A percentile compares a stretch with the other conserved stretches of the same genome.
Conservation (phyloP, 257 asterid genomes). For the Rauvolfia tetraphylla region DNA sequence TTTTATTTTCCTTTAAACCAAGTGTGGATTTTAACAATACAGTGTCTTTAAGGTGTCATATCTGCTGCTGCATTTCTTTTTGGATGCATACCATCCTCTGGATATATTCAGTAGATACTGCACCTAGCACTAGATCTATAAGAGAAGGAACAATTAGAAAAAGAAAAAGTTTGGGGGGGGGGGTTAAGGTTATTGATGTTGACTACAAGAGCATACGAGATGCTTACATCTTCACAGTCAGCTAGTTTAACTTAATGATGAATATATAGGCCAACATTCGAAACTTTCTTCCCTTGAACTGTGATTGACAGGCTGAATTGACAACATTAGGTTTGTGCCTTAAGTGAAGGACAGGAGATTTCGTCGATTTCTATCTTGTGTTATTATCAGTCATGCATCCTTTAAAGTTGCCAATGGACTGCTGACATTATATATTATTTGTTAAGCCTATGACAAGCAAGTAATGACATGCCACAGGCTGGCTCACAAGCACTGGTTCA, state of each 20-base stretch:
- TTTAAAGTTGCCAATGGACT: background rate
- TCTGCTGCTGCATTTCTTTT: background rate
- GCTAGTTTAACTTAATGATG: background rate
- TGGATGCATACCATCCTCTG: background rate
- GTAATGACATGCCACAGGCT: conserved; percentile 20
- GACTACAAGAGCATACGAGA: background rate
- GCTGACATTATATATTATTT: background rate
- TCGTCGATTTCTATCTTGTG: background rate
- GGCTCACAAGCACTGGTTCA: conserved; percentile 52
- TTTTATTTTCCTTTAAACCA: no score
- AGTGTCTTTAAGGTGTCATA: background rate
- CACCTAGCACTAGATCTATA: background rate
- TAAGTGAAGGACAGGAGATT: background rate
- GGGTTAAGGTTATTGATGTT: background rate
- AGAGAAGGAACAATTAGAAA: background rate
- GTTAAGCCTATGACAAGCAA: conserved; percentile 2
- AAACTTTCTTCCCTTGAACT: background rate
- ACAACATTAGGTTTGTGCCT: background rate
- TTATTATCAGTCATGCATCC: background rate
- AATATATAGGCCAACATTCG: background rate
- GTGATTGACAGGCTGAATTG: background rate
- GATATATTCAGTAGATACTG: background rate
- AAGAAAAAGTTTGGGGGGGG: background rate
- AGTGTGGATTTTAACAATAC: background rate
- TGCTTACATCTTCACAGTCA: background rate